Evolutionary conservation across 108 stramenopile genomes (phyloP).

Genomic region (Skeletonema grethae): DNA sequence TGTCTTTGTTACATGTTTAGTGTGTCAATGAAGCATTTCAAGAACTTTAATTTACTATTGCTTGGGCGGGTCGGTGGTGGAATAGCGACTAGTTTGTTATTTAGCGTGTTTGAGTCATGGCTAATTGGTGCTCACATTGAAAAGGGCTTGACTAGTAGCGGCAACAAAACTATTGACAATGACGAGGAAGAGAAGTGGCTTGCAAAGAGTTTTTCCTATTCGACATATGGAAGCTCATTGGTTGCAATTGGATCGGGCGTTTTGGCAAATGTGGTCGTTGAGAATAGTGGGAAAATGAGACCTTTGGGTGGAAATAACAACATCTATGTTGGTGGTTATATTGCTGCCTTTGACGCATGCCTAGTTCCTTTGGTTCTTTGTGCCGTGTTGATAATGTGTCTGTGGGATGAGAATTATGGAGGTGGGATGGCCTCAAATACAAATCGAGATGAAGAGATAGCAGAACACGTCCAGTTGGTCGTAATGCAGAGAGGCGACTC

Average conservation of each 20-base stretch:
- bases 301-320: slow-evolving; percentile 14
- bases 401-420: slow-evolving; percentile 98
- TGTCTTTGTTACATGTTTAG: slow-evolving; percentile 51
- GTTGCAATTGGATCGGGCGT: slow-evolving; percentile 92
- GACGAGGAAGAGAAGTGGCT: slow-evolving; percentile 49
- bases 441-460: background rate
- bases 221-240: slow-evolving; percentile 88
- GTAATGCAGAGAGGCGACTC: background rate
- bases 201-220: slow-evolving; percentile 86
- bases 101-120: slow-evolving; percentile 73
- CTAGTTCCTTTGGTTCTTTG: slow-evolving; percentile 75
- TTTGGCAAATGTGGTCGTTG: slow-evolving; percentile 73
- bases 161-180: background rate
- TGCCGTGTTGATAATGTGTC: slow-evolving; percentile 51
- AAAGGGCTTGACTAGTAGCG: slow-evolving; percentile 16
- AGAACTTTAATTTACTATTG: slow-evolving; percentile 37
- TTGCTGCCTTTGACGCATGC: slow-evolving; percentile 94
- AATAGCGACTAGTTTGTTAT: slow-evolving; percentile 56
- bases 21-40: slow-evolving; percentile 50
- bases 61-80: slow-evolving; percentile 63
- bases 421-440: slow-evolving; percentile 4
- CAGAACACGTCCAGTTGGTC: background rate
- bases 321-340: slow-evolving; percentile 80
- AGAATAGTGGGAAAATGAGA: slow-evolving; percentile 34
- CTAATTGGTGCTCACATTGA: slow-evolving; percentile 49